Base-by-base conservation (phyloP, 192 early-diverging fungal genomes). In the Endogone sp. region DNA sequence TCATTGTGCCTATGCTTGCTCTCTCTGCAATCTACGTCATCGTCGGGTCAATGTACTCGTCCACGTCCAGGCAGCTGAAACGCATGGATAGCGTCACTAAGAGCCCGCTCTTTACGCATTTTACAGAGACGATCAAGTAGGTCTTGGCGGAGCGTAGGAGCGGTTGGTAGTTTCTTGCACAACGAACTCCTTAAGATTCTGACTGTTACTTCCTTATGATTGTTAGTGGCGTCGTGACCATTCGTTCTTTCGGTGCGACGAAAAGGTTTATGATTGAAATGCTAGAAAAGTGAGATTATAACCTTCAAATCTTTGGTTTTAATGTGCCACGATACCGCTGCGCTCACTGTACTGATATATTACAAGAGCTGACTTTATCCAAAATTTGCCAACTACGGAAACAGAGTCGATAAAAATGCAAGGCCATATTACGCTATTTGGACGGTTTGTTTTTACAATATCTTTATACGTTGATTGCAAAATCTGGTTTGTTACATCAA, bases 361-460 rank as follows among this genome's bases (percentile, higher is more conserved):
- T 49, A 6, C 6, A 16, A 6, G 37, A 49, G 16, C 37, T 49
- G 37, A 49, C 37, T 11, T 49, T 49, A 16, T 49, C 9, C 6
- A 49, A 49, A 0, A 49, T 49, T 60, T 28, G n/a, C n/a, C n/a
- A n/a, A n/a, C n/a, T n/a, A n/a, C n/a, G n/a, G n/a, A n/a, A 60
- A 60, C 10, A 32, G 60, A n/a, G 54, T 60, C 2, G 76, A 78
- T 65, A 79, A 78, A 67, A 90, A 93, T 78, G 89, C 93, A 72
- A 78, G 95, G 6, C 88, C 95, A 0, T 93, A 85, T 65, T 93
- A 92, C 66, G 82, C 89, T 59, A 71, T 94, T 31, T 94, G 94
- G 92, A 82, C 83, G 44, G 77, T 86, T 31, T 16, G 37, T 49
- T 11, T 16, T 11, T 0, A 49, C 37, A 49, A 16, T 11, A 11